Evolutionary conservation across 2,329 filamentous ascomycete species (phyloP).

Genomic region (Fusarium hostae): DNA sequence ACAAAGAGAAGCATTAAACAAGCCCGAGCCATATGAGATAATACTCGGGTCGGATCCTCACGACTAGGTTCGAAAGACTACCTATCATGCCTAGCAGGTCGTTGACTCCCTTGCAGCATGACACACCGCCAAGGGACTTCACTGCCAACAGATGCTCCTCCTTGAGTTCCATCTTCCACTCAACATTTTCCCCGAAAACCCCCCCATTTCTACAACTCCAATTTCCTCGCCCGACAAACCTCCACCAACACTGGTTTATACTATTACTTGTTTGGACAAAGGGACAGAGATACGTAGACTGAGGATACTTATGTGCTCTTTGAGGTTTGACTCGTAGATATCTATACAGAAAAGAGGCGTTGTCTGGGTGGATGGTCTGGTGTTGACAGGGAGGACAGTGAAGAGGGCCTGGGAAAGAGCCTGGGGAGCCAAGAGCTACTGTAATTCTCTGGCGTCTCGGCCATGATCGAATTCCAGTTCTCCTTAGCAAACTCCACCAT

Average conservation of each 20-base stretch:
- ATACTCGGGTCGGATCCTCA: neutral
- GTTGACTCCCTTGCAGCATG: no score
- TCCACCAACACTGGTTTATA: neutral
- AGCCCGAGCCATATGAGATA: fast-evolving
- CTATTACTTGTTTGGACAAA: fast-evolving
- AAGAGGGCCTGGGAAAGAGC: neutral
- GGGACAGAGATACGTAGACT: fast-evolving
- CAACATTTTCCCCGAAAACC: no score
- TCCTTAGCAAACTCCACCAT: fast-evolving
- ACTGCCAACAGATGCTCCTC: no score
- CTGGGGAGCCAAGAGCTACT: no score
- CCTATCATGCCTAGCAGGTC: no score
- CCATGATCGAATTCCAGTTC: fast-evolving
- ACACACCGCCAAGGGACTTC: no score
- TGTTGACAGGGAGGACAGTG: fast-evolving
- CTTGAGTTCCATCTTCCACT: no score
- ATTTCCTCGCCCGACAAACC: no score
- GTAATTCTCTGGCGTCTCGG: fast-evolving
- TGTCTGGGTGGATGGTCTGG: fast-evolving
- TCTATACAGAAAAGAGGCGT: fast-evolving
- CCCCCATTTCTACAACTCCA: no score
- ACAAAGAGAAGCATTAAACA: neutral
- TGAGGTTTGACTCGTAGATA: fast-evolving
- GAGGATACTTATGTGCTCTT: neutral
- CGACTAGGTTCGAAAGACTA: no score